A percentile compares a stretch with the other conserved stretches of the same genome.
phyloP scores from a whole-genome alignment of 1,139 yeast species.

The Hansenula sp. region DNA sequence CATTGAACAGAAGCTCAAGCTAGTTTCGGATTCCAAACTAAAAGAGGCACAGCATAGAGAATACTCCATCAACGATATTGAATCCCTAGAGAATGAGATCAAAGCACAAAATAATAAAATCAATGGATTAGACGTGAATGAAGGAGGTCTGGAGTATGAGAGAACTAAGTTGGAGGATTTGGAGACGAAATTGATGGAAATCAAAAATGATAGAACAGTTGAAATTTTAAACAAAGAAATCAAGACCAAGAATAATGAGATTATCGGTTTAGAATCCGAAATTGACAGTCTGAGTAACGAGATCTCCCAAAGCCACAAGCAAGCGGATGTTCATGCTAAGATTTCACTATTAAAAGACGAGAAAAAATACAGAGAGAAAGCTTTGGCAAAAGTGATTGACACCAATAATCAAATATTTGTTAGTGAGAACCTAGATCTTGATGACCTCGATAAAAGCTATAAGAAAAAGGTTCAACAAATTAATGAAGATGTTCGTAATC shows the following conservation, averaged over 20 bases:
- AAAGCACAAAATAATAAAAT: constrained; percentile 33
- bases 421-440: constrained; percentile 24
- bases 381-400: constrained; percentile 24
- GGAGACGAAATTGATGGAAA: constrained; percentile 28
- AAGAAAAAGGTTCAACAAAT: constrained; percentile 12
- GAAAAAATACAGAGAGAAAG: constrained; percentile 25
- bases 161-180: constrained; percentile 31
- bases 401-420: constrained; percentile 18
- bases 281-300: constrained; percentile 51
- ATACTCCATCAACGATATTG: constrained; percentile 35
- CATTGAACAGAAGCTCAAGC: constrained; percentile 23
- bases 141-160: constrained; percentile 37
- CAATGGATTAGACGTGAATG: constrained; percentile 34
- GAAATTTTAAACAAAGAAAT: constrained; percentile 35
- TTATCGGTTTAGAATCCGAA: constrained; percentile 45
- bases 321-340: constrained; percentile 56
- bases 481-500: constrained; percentile 6
- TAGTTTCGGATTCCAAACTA: constrained; percentile 32
- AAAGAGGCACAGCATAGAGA: constrained; percentile 39
- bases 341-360: constrained; percentile 41
- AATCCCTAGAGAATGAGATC: constrained; percentile 29
- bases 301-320: constrained; percentile 48
- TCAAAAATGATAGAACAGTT: constrained; percentile 29
- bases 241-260: constrained; percentile 33
- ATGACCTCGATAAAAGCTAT: constrained; percentile 24